These are phyloP conservation scores for Tilletia caries DNA, from an alignment of 1,284 basidiomycete species.

Conservation along the genomic window DNA sequence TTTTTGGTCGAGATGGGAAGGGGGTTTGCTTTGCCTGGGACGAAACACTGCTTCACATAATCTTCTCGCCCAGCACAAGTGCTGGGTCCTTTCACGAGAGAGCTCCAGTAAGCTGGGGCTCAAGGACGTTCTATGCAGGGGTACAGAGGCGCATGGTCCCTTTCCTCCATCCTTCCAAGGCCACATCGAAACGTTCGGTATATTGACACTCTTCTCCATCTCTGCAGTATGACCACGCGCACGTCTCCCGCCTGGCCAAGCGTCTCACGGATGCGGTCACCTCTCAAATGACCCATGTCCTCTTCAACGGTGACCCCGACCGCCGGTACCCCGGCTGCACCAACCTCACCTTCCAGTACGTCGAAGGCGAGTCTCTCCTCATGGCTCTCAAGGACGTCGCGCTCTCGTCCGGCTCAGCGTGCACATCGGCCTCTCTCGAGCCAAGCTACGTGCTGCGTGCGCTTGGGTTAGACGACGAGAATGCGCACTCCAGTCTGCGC, in stretches of 20 bases:
- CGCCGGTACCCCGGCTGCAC: constrained; percentile 67
- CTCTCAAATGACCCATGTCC: constrained; percentile 78
- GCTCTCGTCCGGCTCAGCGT: constrained; percentile 94
- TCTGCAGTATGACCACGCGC: constrained; percentile 76
- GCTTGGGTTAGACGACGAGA: constrained; percentile 87
- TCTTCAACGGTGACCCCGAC: constrained; percentile 84
- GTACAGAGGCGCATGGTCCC: neutral
- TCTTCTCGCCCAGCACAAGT: neutral
- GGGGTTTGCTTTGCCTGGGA: constrained; percentile 35
- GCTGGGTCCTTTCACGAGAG: neutral
- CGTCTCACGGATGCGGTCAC: constrained; percentile 80
- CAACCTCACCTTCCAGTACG: constrained; percentile 93
- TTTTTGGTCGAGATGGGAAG: constrained; percentile 60
- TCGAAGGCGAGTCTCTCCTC: constrained; percentile 92
- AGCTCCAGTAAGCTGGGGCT: neutral
- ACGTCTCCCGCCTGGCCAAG: constrained; percentile 73
- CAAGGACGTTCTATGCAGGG: neutral
- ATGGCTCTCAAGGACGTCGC: constrained; percentile 99
- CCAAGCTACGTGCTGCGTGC: constrained; percentile 97
- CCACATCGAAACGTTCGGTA: no score
- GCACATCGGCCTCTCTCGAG: constrained; percentile 95
- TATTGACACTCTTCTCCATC: no score
- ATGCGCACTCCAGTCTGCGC: constrained; percentile 95
- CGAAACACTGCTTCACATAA: constrained; percentile 7
- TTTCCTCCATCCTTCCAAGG: neutral